phyloP scores from a whole-genome alignment of 768 basidiomycete species.

The Xanthoconium stramineum region DNA sequence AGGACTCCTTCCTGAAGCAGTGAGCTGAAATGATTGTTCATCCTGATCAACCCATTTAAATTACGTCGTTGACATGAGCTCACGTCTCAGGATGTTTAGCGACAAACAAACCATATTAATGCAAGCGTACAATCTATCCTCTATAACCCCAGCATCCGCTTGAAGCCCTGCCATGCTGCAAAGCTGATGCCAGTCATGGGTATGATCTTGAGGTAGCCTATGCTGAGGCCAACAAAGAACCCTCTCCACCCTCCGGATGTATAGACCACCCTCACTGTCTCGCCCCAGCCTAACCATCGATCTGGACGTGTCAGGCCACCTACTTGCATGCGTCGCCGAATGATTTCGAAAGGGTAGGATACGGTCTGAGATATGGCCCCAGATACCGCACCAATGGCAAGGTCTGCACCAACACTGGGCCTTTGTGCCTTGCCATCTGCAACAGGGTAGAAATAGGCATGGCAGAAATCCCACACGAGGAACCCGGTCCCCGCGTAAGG shows the following conservation, averaged over 20 bases:
- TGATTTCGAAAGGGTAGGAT: constrained; percentile 93
- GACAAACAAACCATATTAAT: neutral
- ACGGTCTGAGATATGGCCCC: constrained; percentile 85
- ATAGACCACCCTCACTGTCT: constrained; percentile 73
- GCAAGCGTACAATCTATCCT: constrained; percentile 6
- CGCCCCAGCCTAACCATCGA: constrained; percentile 72
- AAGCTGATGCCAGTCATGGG: constrained; percentile 96
- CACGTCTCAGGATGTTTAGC: neutral
- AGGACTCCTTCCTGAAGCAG: neutral
- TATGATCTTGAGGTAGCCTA: constrained; percentile 91
- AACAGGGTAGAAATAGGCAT: constrained; percentile 54
- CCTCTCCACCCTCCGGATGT: constrained; percentile 71
- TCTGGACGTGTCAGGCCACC: constrained; percentile 79
- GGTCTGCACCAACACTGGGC: constrained; percentile 56
- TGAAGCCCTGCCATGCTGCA: constrained; percentile 74
- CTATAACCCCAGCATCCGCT: constrained; percentile 29
- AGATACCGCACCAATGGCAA: constrained; percentile 80
- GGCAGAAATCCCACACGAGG: constrained; percentile 82
- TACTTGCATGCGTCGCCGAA: constrained; percentile 92
- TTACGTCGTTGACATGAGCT: neutral
- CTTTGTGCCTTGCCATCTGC: constrained; percentile 37
- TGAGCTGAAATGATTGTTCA: neutral
- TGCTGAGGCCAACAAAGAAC: constrained; percentile 87
- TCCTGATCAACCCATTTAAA: neutral
- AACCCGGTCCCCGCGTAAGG: constrained; percentile 97